Conservation (phyloP, 805 yeast genomes). For the Grigorovia jiainica region DNA sequence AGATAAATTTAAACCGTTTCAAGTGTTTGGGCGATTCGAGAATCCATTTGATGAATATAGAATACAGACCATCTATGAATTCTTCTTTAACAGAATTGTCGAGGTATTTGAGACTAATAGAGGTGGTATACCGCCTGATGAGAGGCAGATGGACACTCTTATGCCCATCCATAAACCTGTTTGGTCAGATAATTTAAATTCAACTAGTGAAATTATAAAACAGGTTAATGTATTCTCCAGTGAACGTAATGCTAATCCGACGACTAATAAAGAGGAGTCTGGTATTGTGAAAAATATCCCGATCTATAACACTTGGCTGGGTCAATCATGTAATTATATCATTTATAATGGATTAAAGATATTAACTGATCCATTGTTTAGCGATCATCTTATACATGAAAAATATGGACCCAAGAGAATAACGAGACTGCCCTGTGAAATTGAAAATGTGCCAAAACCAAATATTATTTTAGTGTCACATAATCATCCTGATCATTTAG, state of each 20-base stretch:
- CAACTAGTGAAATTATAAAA: conserved; percentile 19
- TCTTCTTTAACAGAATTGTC: conserved; percentile 57
- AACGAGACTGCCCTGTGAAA: conserved; percentile 61
- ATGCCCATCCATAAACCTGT: conserved; percentile 58
- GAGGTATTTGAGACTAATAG: conserved; percentile 60
- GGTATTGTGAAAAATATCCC: conserved; percentile 4
- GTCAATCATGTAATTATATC: conserved; percentile 77
- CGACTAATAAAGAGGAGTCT: too few relatives aligned
- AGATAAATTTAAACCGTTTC: conserved; percentile 36
- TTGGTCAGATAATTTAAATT: conserved; percentile 39
- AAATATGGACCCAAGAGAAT: conserved; percentile 76
- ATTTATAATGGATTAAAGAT: conserved; percentile 66
- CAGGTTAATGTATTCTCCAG: too few relatives aligned
- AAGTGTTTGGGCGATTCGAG: conserved; percentile 70
- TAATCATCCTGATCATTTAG: conserved; percentile 93
- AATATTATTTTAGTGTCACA: conserved; percentile 77
- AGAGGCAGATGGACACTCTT: conserved; percentile 38
- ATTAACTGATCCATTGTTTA: conserved; percentile 78
- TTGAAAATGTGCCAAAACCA: conserved; percentile 56
- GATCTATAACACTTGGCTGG: conserved; percentile 67
- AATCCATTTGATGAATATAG: conserved; percentile 89
- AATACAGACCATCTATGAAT: conserved; percentile 83
- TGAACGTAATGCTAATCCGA: too few relatives aligned
- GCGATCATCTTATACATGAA: conserved; percentile 51
- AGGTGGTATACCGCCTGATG: conserved; percentile 47